Percentiles rank a stretch among this genome's conserved stretches.
Conservation (phyloP, 192 early-diverging fungal species). For the Lobosporangium transversale region DNA sequence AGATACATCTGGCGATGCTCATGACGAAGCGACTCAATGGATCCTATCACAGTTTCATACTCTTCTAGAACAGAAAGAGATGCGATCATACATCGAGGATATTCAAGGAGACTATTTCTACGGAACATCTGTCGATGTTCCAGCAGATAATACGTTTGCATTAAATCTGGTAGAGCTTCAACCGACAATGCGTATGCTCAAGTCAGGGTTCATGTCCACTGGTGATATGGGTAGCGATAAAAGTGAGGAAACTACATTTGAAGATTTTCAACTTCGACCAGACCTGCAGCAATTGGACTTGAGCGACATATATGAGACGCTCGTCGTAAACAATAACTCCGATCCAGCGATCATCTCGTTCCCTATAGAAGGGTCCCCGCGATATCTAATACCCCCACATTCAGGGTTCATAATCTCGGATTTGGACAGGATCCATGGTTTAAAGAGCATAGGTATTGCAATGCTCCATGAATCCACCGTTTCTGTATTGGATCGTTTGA, state of each 20-base stretch:
- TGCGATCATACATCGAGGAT: not conserved
- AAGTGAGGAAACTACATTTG: not conserved
- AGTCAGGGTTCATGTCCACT: slow-evolving; percentile 20
- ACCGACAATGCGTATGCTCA: slow-evolving; percentile 21
- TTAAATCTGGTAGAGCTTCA: slow-evolving; percentile 29
- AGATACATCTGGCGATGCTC: not conserved
- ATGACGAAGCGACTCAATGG: slow-evolving; percentile 9
- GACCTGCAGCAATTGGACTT: slow-evolving; percentile 12
- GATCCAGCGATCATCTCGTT: slow-evolving; percentile 6
- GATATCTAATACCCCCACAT: slow-evolving; percentile 45
- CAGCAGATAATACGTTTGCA: slow-evolving; percentile 9
- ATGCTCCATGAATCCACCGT: not conserved
- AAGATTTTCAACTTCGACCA: not conserved
- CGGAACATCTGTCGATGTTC: slow-evolving; percentile 15
- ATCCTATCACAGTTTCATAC: slow-evolving; percentile 1
- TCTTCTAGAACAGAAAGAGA: not conserved
- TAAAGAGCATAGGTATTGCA: slow-evolving; percentile 29
- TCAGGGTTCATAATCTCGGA: slow-evolving; percentile 48
- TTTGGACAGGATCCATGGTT: slow-evolving; percentile 36
- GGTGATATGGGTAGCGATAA: not conserved
- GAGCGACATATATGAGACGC: slow-evolving; percentile 22
- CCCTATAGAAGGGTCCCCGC: slow-evolving; percentile 8
- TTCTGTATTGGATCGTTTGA: not conserved
- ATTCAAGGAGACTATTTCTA: slow-evolving; percentile 28
- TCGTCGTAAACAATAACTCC: slow-evolving; percentile 6